Percentiles rank a stretch among this genome's conserved stretches.
Conservation (phyloP, 192 early-diverging fungal genomes). For the Lobulomyces angularis region DNA sequence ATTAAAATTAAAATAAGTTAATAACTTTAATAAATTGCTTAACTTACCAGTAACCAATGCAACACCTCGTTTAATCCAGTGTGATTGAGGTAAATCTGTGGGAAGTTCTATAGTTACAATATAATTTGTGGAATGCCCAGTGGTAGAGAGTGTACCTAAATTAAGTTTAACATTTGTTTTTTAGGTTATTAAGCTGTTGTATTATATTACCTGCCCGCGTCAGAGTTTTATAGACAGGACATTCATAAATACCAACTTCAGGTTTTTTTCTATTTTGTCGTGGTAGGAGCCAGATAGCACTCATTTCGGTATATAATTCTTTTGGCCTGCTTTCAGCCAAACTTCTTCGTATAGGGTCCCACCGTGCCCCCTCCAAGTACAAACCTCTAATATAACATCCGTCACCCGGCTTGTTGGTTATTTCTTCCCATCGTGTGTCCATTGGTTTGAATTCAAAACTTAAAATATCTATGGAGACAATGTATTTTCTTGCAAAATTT, state of each 20-base stretch:
- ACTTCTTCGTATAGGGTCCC: constrained; percentile 24
- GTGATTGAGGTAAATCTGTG: constrained; percentile 29
- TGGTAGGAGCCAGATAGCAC: constrained; percentile 43
- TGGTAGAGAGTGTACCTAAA: constrained; percentile 41
- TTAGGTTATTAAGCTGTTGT: neutral
- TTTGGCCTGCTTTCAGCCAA: constrained; percentile 40
- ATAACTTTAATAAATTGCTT: no score
- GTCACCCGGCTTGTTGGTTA: constrained; percentile 31
- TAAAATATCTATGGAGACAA: constrained; percentile 42
- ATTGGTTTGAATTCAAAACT: constrained; percentile 44
- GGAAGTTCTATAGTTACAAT: constrained; percentile 49
- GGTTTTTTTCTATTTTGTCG: constrained; percentile 40
- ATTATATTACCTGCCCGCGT: constrained; percentile 36
- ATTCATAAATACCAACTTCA: constrained; percentile 39
- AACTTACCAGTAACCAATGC: constrained; percentile 34
- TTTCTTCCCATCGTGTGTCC: constrained; percentile 37
- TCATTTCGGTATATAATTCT: constrained; percentile 49
- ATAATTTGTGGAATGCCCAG: constrained; percentile 49
- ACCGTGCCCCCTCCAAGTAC: constrained; percentile 46
- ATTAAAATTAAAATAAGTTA: no score
- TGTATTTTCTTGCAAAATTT: constrained; percentile 48
- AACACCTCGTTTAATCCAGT: constrained; percentile 48
- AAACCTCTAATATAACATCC: constrained; percentile 51
- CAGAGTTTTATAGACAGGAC: constrained; percentile 47
- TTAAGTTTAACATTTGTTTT: constrained; percentile 4